Conservation (phyloP, 441 rosid species). For the Pelargonium myrrhifolium region DNA sequence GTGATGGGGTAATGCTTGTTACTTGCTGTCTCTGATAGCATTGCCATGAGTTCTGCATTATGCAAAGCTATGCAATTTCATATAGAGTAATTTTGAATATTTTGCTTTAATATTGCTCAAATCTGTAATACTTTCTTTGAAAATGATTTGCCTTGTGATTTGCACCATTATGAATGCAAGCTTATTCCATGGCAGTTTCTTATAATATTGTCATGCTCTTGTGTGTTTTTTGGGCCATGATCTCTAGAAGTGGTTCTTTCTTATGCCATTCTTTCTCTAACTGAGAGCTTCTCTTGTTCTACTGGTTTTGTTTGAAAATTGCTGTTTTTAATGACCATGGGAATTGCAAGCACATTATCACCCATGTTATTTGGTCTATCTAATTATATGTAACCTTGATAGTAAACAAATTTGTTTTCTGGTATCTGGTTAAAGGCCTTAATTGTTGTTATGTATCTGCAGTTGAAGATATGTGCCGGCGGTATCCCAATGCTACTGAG, state of each 20-base stretch:
- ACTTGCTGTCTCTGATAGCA: not conserved
- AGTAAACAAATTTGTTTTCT: not conserved
- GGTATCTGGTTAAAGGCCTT: not conserved
- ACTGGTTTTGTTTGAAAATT: not conserved
- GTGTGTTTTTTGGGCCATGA: not conserved
- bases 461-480: conserved; percentile 88
- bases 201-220: not conserved
- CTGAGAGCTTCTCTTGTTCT: not conserved
- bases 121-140: not conserved
- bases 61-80: not conserved
- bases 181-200: not conserved
- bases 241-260: not conserved
- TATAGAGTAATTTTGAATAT: not conserved
- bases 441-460: conserved; percentile 20
- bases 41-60: not conserved
- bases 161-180: not conserved
- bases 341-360: not conserved
- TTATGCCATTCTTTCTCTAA: not conserved
- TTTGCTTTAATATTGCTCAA: not conserved
- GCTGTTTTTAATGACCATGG: not conserved
- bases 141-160: not conserved
- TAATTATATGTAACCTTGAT: not conserved
- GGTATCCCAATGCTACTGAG: conserved; percentile 89
- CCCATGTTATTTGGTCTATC: not conserved
- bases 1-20: not conserved